Percentiles rank a stretch among this genome's conserved stretches.
Evolutionary conservation across 2,329 filamentous ascomycete species (phyloP).

Genomic region (Diaporthe ilicicola): DNA sequence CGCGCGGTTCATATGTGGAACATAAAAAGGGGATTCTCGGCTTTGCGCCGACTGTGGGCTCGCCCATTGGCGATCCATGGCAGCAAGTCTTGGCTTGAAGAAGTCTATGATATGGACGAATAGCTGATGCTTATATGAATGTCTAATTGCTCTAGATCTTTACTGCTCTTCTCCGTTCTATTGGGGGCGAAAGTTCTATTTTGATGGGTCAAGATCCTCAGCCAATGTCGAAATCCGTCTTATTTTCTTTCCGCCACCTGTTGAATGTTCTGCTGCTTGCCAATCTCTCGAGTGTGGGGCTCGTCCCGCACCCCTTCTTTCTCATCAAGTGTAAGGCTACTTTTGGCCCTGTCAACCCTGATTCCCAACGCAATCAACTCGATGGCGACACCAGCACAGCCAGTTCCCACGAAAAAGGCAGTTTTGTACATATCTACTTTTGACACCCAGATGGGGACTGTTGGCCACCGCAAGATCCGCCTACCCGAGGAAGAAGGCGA

Average conservation of each 20-base stretch:
- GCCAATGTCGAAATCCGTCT: neutral
- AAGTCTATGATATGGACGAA: neutral
- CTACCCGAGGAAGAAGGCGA: conserved; percentile 70
- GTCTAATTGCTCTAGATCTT: neutral
- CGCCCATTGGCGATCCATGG: neutral
- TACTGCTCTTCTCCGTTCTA: too few species aligned
- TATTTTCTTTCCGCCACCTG: neutral
- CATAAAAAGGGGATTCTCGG: conserved; percentile 1
- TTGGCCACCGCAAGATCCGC: conserved; percentile 64
- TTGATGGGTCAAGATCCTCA: neutral
- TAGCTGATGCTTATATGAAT: neutral
- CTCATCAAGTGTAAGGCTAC: conserved; percentile 41
- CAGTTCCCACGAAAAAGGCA: conserved; percentile 69
- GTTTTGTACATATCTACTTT: conserved; percentile 65
- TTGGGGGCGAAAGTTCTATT: too few species aligned
- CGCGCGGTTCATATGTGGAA: conserved; percentile 8
- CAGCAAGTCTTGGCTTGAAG: neutral
- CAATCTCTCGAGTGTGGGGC: neutral
- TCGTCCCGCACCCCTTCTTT: neutral
- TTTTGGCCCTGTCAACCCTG: conserved; percentile 61
- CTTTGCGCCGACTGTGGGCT: neutral
- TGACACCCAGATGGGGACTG: conserved; percentile 50
- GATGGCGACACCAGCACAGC: conserved; percentile 56
- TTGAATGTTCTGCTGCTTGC: neutral
- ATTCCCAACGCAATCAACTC: conserved; percentile 60